Conservation (phyloP, 441 rosid species). For the Populus tomentosa region DNA sequence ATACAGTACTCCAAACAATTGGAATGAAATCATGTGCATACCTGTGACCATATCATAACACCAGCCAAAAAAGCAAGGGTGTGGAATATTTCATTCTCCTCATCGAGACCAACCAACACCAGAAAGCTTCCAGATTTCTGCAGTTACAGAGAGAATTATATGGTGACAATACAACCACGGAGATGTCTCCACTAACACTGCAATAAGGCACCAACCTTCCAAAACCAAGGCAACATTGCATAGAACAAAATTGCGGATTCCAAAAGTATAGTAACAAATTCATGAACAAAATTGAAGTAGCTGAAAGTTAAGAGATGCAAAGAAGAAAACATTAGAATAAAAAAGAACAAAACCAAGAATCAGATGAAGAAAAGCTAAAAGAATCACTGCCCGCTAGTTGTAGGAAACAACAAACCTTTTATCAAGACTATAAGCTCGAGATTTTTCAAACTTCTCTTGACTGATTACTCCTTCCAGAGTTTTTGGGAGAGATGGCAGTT, state of each 20-base stretch:
- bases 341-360: background rate
- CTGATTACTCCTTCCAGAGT: constrained; percentile 84
- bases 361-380: background rate
- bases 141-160: constrained; percentile 16
- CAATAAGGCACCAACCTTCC: constrained; percentile 60
- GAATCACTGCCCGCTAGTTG: background rate
- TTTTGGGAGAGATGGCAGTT: constrained; percentile 77
- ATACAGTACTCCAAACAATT: too few species aligned
- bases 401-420: constrained; percentile 51
- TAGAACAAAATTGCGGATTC: constrained; percentile 89
- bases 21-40: constrained; percentile 17
- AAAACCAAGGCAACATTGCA: constrained; percentile 89
- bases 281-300: constrained; percentile 74
- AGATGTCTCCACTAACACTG: constrained; percentile 9
- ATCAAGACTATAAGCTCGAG: constrained; percentile 92
- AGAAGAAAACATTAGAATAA: background rate
- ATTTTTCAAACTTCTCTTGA: constrained; percentile 82
- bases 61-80: constrained; percentile 93
- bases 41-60: constrained; percentile 96
- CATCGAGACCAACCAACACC: constrained; percentile 52
- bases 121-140: constrained; percentile 78
- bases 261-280: too few species aligned
- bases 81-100: constrained; percentile 81
- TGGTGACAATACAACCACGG: constrained; percentile 4
- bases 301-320: constrained; percentile 42